A percentile compares a stretch with the other conserved stretches of the same genome.
These are phyloP conservation scores for Pleurotus tuber-regium DNA, from an alignment of 768 basidiomycete species.

Conservation along the genomic window DNA sequence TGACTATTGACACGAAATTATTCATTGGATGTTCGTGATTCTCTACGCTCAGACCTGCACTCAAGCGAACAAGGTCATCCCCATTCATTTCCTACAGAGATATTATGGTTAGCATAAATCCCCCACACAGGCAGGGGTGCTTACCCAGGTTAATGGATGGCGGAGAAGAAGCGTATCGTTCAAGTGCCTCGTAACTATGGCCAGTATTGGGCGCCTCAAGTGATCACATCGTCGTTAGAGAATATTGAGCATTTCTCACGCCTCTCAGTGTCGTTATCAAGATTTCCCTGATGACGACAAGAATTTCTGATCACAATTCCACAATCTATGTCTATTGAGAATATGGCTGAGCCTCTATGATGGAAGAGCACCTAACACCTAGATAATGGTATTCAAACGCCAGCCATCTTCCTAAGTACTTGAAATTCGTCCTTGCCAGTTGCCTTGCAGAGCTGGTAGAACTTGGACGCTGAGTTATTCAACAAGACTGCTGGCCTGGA, in stretches of 20 bases:
- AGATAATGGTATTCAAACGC: slow-evolving; percentile 23
- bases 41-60: too few relatives aligned
- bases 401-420: slow-evolving; percentile 66
- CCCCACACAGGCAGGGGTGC: background rate
- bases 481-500: slow-evolving; percentile 54
- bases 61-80: too few relatives aligned
- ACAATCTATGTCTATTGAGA: background rate
- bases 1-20: background rate
- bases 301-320: background rate
- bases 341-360: background rate
- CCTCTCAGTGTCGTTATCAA: background rate
- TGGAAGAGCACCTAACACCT: background rate
- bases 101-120: background rate
- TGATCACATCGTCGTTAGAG: slow-evolving; percentile 2
- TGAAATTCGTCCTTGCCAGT: slow-evolving; percentile 72
- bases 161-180: background rate
- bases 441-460: slow-evolving; percentile 69
- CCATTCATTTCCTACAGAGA: too few relatives aligned
- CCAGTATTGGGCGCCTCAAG: background rate
- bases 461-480: slow-evolving; percentile 53
- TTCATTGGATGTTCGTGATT: too few relatives aligned
- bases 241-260: too few relatives aligned
- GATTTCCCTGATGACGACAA: slow-evolving; percentile 1
- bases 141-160: slow-evolving; percentile 5
- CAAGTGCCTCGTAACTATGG: slow-evolving; percentile 8